phyloP scores from a whole-genome alignment of 1,139 yeast genomes.

The Protomyces gravidus region DNA sequence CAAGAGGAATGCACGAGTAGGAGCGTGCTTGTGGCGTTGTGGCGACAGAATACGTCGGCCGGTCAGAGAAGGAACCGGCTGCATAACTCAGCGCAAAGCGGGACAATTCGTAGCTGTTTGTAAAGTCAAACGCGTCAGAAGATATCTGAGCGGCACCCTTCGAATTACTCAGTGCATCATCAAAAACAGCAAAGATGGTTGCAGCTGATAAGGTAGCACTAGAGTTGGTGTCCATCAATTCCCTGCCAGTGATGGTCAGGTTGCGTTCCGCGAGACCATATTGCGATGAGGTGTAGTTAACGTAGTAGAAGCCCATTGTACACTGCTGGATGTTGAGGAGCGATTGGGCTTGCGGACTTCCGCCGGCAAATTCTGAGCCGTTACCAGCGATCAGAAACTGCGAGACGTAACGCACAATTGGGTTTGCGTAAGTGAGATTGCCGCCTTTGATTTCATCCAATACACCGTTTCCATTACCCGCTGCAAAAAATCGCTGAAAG shows the following conservation, averaged over 20 bases:
- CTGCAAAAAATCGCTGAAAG: not conserved
- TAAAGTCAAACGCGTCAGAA: not conserved
- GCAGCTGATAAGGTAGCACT: not conserved
- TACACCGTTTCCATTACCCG: not conserved
- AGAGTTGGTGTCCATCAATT: not conserved
- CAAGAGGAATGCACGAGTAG: not conserved
- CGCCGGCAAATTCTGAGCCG: not conserved
- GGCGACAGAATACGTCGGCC: not conserved
- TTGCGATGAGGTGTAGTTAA: conserved; percentile 1
- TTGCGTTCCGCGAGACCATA: not conserved
- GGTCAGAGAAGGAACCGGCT: not conserved
- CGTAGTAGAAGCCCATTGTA: not conserved
- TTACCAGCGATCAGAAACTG: not conserved
- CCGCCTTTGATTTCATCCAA: not conserved
- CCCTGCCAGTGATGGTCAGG: not conserved
- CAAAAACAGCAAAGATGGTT: not conserved
- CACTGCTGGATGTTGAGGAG: not conserved
- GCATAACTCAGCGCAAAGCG: conserved; percentile 1
- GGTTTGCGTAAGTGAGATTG: not conserved
- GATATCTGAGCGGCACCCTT: conserved; percentile 6
- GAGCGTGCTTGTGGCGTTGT: not conserved
- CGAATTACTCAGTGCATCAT: not conserved
- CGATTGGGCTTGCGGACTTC: not conserved
- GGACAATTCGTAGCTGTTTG: not conserved
- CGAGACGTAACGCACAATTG: not conserved